Base-by-base conservation (phyloP, 768 basidiomycete genomes). In the Mycena rebaudengoi region DNA sequence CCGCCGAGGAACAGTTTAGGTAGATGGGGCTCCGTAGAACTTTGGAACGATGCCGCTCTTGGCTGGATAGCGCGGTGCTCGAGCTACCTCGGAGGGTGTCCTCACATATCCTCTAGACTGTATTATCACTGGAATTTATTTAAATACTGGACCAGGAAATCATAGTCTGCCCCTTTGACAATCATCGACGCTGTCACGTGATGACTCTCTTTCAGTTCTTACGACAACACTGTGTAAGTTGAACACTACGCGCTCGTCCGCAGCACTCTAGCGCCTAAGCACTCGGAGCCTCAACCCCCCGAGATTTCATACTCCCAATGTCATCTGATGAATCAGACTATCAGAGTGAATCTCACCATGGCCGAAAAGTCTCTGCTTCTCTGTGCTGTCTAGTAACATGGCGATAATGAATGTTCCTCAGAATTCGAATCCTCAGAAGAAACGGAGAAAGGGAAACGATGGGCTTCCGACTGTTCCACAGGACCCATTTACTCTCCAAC, bases 1-100 rank as follows among this genome's bases (percentile, higher is more conserved):
- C 94, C 41, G 95, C 96, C 0, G 96, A 97, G 78, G 94, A 68
- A 60, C 28, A 50, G 35, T 37, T 20, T n/a, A 18, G 57, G 44
- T 49, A 23, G 25, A 23, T 29, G 21, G 11, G 14, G 23, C 21
- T 18, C 23, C 12, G 18, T 2, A 44, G 43, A 21, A 44, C 41
- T 44, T 12, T 37, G 10, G 11, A 37, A 37, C 35, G 18, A 10
- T 44, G 12, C 21, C 23, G 50, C 37, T 25, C 25, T 21, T 21
- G 40, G 28, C 7, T 48, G 45, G 12, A 48, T 29, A 4, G 45
- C n/a, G n/a, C n/a, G n/a, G n/a, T n/a, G n/a, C n/a, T n/a, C n/a
- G n/a, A n/a, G n/a, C n/a, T n/a, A n/a, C n/a, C n/a, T n/a, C n/a
- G n/a, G n/a, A n/a, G n/a, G n/a, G n/a, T n/a, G n/a, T n/a, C n/a